Evolutionary conservation across 495 filamentous ascomycete species (phyloP).

Genomic region (Hypoxylon trugodes): DNA sequence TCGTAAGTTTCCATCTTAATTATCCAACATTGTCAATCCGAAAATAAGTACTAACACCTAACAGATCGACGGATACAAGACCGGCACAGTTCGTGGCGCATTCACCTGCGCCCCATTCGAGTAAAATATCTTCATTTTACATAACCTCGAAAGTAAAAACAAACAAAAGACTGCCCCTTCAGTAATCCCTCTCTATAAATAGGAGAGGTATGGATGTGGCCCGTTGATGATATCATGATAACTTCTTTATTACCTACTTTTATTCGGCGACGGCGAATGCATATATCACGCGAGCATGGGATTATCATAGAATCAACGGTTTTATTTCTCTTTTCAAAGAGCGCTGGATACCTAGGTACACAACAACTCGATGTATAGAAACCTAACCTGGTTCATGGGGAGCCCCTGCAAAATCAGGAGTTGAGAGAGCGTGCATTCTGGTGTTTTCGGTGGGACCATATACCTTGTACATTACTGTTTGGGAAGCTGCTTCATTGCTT

Average conservation of each 20-base stretch:
- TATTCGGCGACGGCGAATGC: slow-evolving; percentile 2
- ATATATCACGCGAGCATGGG: slow-evolving; percentile 16
- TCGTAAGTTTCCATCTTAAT: slow-evolving; percentile 52
- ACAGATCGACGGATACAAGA: slow-evolving; percentile 55
- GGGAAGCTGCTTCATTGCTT: not conserved
- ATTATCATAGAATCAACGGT: slow-evolving; percentile 10
- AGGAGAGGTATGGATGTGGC: no score
- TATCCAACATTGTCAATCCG: not conserved
- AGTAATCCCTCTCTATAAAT: not conserved
- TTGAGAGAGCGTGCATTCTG: slow-evolving; percentile 13
- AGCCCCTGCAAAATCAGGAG: slow-evolving; percentile 12
- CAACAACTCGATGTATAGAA: slow-evolving; percentile 8
- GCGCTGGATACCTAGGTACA: slow-evolving; percentile 22
- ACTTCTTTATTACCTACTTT: slow-evolving; percentile 11
- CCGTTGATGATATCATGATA: slow-evolving; percentile 31
- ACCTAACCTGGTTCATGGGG: not conserved
- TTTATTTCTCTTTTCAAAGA: slow-evolving; percentile 10
- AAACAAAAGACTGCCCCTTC: not conserved
- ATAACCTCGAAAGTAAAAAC: not conserved
- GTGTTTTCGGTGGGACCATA: slow-evolving; percentile 3
- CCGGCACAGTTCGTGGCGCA: slow-evolving; percentile 54
- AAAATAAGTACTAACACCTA: not conserved
- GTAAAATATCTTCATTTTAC: no score
- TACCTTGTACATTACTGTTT: slow-evolving; percentile 23
- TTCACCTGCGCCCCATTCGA: slow-evolving; percentile 55